Evolutionary conservation across 805 yeast genomes (phyloP).

Genomic region (Priceomyces castillae): DNA sequence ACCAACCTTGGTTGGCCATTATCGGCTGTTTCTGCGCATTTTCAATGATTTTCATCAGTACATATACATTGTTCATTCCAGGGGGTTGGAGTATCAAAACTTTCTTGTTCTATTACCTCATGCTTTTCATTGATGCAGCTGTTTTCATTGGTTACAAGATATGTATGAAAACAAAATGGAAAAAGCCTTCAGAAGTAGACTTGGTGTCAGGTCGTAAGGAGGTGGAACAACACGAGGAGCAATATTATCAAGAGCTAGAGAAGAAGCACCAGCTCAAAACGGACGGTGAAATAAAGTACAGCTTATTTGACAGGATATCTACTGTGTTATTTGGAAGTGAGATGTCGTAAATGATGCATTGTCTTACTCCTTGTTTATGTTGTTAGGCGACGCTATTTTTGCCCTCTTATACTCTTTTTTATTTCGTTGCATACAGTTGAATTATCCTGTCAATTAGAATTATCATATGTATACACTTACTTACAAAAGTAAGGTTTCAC

Average conservation of each 20-base stretch:
- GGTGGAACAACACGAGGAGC: conserved; percentile 37
- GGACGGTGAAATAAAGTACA: conserved; percentile 18
- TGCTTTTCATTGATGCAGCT: conserved; percentile 39
- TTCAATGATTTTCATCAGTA: conserved; percentile 31
- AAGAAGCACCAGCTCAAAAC: conserved; percentile 12
- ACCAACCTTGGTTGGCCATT: conserved; percentile 37
- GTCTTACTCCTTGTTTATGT: too few relatives aligned
- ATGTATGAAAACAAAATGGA: conserved; percentile 35
- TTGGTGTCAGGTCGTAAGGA: conserved; percentile 37
- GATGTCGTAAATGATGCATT: conserved; percentile 3
- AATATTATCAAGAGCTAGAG: conserved; percentile 19
- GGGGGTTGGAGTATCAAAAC: conserved; percentile 37
- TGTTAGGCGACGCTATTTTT: background rate
- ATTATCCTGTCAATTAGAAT: background rate
- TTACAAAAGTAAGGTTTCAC: too few relatives aligned
- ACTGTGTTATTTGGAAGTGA: conserved; percentile 28
- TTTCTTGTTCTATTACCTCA: conserved; percentile 43
- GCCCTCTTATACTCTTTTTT: background rate
- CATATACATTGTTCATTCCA: conserved; percentile 40
- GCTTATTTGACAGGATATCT: conserved; percentile 14
- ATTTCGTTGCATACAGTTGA: background rate
- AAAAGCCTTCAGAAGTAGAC: conserved; percentile 32
- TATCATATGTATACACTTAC: background rate
- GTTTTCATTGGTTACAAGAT: conserved; percentile 36
- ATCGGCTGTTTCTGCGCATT: conserved; percentile 28